Conservation (phyloP, 2,329 filamentous ascomycete genomes). For the Geosmithia flava region DNA sequence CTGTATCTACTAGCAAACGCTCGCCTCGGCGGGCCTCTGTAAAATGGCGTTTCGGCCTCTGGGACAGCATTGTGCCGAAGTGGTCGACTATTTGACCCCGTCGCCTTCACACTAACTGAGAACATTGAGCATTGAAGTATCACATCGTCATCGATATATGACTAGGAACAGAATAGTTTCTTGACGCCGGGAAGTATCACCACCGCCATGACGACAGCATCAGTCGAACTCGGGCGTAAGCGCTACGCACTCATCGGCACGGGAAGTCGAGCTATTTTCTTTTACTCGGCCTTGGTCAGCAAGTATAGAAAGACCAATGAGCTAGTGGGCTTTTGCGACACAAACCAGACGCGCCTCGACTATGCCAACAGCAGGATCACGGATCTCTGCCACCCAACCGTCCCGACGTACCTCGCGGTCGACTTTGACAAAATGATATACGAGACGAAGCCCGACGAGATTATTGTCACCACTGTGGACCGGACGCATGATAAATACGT, state of each 20-base stretch:
- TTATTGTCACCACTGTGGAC: constrained; percentile 53
- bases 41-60: background rate
- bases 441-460: constrained; percentile 44
- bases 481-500: constrained; percentile 50
- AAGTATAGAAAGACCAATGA: constrained; percentile 36
- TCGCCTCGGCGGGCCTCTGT: no score
- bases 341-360: constrained; percentile 46
- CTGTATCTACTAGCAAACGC: no score
- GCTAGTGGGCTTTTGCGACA: constrained; percentile 46
- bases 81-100: background rate
- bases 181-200: background rate
- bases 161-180: no score
- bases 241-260: constrained; percentile 46
- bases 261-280: constrained; percentile 47
- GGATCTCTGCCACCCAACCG: constrained; percentile 27
- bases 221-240: constrained; percentile 13
- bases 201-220: background rate
- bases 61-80: background rate
- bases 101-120: background rate
- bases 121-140: background rate
- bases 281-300: constrained; percentile 43
- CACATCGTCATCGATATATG: no score
- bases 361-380: constrained; percentile 38
- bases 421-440: constrained; percentile 46
- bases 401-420: constrained; percentile 40